A percentile compares a stretch with the other conserved stretches of the same genome.
These are phyloP conservation scores for Glaciozyma martinii DNA, from an alignment of 768 basidiomycete species.

Conservation along the genomic window DNA sequence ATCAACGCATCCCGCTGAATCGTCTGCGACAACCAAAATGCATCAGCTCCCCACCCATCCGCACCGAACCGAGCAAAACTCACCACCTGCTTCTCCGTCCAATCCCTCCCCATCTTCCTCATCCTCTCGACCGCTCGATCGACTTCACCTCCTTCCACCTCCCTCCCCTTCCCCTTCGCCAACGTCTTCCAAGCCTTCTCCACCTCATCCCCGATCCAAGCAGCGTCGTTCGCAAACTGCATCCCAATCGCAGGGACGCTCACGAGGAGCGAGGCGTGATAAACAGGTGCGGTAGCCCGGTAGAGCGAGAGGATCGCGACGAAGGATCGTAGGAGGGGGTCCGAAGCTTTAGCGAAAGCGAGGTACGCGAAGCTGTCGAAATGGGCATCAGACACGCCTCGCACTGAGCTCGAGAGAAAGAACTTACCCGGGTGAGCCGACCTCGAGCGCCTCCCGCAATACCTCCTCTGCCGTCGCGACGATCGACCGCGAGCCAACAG, in stretches of 20 bases:
- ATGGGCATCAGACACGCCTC: background rate
- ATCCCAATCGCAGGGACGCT: conserved; percentile 41
- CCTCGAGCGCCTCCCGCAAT: conserved; percentile 25
- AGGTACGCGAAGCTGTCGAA: conserved; percentile 15
- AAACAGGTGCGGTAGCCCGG: conserved; percentile 40
- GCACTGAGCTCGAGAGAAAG: conserved; percentile 18
- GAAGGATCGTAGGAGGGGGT: conserved; percentile 26
- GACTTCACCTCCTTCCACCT: conserved; percentile 33
- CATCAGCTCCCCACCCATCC: background rate
- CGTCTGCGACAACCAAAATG: conserved; percentile 20
- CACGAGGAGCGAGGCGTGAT: conserved; percentile 35
- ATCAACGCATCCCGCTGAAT: conserved; percentile 33
- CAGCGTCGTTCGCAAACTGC: conserved; percentile 43
- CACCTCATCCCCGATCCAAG: conserved; percentile 36
- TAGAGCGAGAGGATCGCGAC: conserved; percentile 41
- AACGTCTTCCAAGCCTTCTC: conserved; percentile 11
- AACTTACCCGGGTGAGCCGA: conserved; percentile 21
- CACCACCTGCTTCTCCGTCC: conserved; percentile 34
- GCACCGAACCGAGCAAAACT: background rate
- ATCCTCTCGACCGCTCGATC: conserved; percentile 15
- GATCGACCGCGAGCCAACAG: conserved; percentile 17
- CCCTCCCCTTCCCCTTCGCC: background rate
- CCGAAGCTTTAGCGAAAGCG: conserved; percentile 22
- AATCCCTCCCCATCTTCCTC: conserved; percentile 19
- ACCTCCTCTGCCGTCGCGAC: conserved; percentile 24